phyloP scores from a whole-genome alignment of 139 green algal genomes.

The Chlamydomonas schloesseri region DNA sequence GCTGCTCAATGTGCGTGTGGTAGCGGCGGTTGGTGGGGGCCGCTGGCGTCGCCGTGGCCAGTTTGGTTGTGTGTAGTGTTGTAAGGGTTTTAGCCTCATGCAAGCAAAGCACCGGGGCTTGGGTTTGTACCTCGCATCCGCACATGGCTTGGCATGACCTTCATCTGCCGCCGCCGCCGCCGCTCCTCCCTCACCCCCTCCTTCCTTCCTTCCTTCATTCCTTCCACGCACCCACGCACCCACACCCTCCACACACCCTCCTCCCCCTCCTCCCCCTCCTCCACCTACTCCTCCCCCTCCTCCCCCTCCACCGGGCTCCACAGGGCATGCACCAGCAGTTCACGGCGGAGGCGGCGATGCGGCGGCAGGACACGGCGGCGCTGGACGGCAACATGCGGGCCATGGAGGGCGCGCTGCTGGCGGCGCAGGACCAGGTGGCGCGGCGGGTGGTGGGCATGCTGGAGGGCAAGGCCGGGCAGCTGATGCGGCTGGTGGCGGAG shows the following conservation, averaged over 20 bases:
- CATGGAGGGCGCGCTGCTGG: conserved; percentile 49
- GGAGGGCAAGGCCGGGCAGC: conserved; percentile 47
- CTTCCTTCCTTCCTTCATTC: no score
- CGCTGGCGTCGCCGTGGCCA: no score
- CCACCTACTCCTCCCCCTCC: not conserved
- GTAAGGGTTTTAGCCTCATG: not conserved
- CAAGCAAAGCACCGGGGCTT: no score
- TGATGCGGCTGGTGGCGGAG: conserved; percentile 38
- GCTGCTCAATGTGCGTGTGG: not conserved
- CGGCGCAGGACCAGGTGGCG: conserved; percentile 51
- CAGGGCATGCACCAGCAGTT: conserved; percentile 49
- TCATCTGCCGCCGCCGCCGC: no score
- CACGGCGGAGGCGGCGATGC: conserved; percentile 38
- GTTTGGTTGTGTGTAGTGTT: no score
- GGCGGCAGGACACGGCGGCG: conserved; percentile 28
- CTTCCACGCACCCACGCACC: no score
- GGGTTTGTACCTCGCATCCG: no score
- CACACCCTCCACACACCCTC: not conserved
- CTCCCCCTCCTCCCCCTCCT: not conserved
- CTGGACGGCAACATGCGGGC: conserved; percentile 53
- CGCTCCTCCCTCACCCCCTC: no score
- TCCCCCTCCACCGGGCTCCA: no score
- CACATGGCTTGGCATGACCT: no score
- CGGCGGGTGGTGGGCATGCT: conserved; percentile 49
- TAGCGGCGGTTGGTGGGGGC: no score